Evolutionary conservation across 1,139 yeast species (phyloP), one percentile per base, ranked within the genome.

Genomic region (Lodderomyces margitis): DNA sequence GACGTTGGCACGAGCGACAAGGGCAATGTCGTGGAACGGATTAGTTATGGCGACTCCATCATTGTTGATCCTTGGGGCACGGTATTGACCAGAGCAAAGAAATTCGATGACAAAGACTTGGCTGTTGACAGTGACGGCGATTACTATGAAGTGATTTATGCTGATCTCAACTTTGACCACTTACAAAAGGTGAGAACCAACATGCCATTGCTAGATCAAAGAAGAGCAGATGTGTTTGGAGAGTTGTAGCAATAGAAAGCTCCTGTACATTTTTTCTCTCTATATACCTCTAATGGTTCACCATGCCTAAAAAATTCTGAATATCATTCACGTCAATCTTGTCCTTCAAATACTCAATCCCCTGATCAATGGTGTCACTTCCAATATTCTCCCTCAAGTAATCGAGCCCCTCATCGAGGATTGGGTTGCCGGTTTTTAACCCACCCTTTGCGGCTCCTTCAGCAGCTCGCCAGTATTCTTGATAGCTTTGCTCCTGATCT

Each of bases 61-160:
- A 80, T 91, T 8, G 78, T 91, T 16, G 94, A 87, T 53, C 98
- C 98, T 0, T 88, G 96, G 95, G 98, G 98, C 1, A 74, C 80
- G 0, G 72, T 88, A 1, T 50, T 92, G 1, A 83, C 87, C 0
- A 78, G 81, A 49, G 79, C 80, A 9, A 50, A 48, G 14, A 64
- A 55, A 35, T 66, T 59, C 45, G 50, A 54, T 24, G 71, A 67
- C 15, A 15, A 8, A 15, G 56, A 50, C 1, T 48, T 57, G 27
- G 36, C 40, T 5, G 58, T 66, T 3, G 68, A 62, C 36, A 62
- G 58, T 5, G 74, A 72, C 9, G 80, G 84, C 0, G 81, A 81
- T 45, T 74, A 75, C 42, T 68, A 58, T 41, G 76, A 74, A 48
- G 56, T 89, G 19, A 73, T 83, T 19, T 62, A 74, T 10, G 95